These are phyloP conservation scores for Fusarium tupiense DNA, from an alignment of 2,329 filamentous ascomycete species.

Conservation along the genomic window DNA sequence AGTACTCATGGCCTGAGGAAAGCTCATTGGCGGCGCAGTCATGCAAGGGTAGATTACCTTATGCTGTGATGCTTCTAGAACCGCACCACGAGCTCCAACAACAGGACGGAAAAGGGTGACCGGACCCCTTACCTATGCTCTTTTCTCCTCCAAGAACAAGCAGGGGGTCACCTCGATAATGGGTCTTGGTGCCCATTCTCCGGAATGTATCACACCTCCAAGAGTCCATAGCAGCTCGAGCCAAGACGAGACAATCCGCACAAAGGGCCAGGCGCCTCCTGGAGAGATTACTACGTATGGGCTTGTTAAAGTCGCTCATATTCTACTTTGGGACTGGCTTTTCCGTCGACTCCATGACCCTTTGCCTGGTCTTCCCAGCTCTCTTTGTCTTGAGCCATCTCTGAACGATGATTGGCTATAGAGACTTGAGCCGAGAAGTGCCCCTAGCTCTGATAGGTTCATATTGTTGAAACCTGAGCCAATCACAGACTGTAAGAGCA, in stretches of 20 bases:
- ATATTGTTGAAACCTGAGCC: constrained; percentile 17
- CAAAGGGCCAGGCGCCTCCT: constrained; percentile 32
- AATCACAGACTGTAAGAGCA: constrained; percentile 45
- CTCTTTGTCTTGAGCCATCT: constrained; percentile 33
- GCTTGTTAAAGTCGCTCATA: constrained; percentile 39
- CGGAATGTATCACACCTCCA: constrained; percentile 32
- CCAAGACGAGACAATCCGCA: constrained; percentile 6
- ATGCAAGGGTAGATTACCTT: constrained; percentile 38
- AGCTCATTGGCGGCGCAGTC: constrained; percentile 33
- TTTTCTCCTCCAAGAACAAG: constrained; percentile 23
- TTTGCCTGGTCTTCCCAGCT: constrained; percentile 36
- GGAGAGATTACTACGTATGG: constrained; percentile 6
- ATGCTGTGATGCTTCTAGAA: constrained; percentile 37
- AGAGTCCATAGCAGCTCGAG: constrained; percentile 19
- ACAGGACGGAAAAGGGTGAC: constrained; percentile 15
- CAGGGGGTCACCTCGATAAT: constrained; percentile 27
- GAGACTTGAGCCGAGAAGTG: constrained; percentile 20
- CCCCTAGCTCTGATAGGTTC: constrained; percentile 14
- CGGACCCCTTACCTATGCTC: not conserved
- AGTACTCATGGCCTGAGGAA: constrained; percentile 14
- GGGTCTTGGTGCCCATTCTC: constrained; percentile 11
- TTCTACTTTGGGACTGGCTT: constrained; percentile 41
- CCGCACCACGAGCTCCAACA: constrained; percentile 29
- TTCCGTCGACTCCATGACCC: constrained; percentile 33
- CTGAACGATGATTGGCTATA: constrained; percentile 18